Percentiles rank a stretch among this genome's conserved stretches.
Evolutionary conservation across 495 filamentous ascomycete species (phyloP).

Genomic region (Neurospora hispaniola): DNA sequence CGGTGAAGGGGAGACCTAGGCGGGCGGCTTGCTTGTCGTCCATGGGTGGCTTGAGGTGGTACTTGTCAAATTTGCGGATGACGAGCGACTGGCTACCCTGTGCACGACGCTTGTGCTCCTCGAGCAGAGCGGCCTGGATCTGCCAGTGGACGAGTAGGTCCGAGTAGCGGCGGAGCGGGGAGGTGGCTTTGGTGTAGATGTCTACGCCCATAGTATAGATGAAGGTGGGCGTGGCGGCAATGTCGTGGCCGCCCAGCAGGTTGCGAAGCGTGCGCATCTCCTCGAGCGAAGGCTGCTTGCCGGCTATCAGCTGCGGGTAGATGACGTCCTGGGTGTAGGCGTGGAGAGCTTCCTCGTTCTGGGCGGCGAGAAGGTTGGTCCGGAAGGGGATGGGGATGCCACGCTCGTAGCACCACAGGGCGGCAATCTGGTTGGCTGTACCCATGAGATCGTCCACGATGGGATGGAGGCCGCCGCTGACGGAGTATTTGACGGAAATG

Average conservation of each 20-base stretch:
- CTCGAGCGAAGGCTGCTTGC: slow-evolving; percentile 44
- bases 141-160: slow-evolving; percentile 90
- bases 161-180: slow-evolving; percentile 70
- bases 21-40: slow-evolving; percentile 2
- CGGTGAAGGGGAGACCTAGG: slow-evolving; percentile 52
- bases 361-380: slow-evolving; percentile 49
- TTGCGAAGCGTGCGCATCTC: slow-evolving; percentile 52
- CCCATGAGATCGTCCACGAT: slow-evolving; percentile 55
- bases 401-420: slow-evolving; percentile 61
- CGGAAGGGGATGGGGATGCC: slow-evolving; percentile 72
- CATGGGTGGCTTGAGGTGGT: slow-evolving; percentile 1
- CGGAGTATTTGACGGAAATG: slow-evolving; percentile 26
- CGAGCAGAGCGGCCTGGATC: slow-evolving; percentile 68
- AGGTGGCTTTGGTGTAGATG: slow-evolving; percentile 71
- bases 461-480: slow-evolving; percentile 6
- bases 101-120: slow-evolving; percentile 48
- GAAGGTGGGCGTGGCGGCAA: slow-evolving; percentile 38
- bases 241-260: slow-evolving; percentile 42
- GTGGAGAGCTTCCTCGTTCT: slow-evolving; percentile 28
- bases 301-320: slow-evolving; percentile 40
- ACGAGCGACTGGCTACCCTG: slow-evolving; percentile 3
- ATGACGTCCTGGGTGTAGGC: slow-evolving; percentile 39
- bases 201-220: slow-evolving; percentile 54
- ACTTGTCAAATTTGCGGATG: neutral
- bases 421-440: slow-evolving; percentile 61